phyloP scores from a whole-genome alignment of 495 filamentous ascomycete species.

The Chaetomidium leptoderma region DNA sequence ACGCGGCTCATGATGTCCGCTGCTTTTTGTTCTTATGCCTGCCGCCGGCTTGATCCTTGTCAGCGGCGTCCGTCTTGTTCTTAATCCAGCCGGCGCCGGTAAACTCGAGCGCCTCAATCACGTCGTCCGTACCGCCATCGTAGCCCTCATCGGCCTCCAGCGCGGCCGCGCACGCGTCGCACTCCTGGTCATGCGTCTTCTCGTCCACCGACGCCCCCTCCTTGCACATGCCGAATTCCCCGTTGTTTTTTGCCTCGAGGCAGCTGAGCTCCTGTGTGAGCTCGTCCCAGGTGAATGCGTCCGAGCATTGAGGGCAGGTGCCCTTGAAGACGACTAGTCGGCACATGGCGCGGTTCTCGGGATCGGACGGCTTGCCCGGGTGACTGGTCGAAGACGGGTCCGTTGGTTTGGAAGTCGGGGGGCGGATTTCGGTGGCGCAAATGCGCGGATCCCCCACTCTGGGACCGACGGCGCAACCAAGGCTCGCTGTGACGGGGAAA shows the following conservation, averaged over 20 bases:
- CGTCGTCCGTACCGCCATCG: conserved; percentile 28
- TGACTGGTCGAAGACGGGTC: neutral
- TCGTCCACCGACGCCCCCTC: conserved; percentile 29
- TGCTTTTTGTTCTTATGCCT: conserved; percentile 23
- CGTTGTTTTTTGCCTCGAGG: conserved; percentile 38
- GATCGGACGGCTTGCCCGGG: neutral
- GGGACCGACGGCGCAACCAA: too few species aligned
- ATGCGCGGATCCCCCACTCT: too few species aligned
- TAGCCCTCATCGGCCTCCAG: conserved; percentile 32
- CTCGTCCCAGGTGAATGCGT: conserved; percentile 29
- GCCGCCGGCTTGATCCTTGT: conserved; percentile 19
- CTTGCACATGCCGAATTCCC: conserved; percentile 31
- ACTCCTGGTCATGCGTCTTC: conserved; percentile 37
- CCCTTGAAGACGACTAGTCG: conserved; percentile 34
- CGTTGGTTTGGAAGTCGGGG: neutral
- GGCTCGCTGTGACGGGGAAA: too few species aligned
- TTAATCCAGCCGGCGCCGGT: neutral
- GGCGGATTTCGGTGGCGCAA: too few species aligned
- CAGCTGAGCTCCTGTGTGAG: conserved; percentile 34
- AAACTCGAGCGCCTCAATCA: conserved; percentile 2
- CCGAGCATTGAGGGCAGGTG: conserved; percentile 30
- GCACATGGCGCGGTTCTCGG: conserved; percentile 26
- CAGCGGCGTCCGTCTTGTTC: conserved; percentile 10
- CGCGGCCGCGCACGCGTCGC: conserved; percentile 30
- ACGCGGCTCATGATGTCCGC: conserved; percentile 21